phyloP scores from a whole-genome alignment of 2,329 filamentous ascomycete species.

The Xylaria arbuscula region DNA sequence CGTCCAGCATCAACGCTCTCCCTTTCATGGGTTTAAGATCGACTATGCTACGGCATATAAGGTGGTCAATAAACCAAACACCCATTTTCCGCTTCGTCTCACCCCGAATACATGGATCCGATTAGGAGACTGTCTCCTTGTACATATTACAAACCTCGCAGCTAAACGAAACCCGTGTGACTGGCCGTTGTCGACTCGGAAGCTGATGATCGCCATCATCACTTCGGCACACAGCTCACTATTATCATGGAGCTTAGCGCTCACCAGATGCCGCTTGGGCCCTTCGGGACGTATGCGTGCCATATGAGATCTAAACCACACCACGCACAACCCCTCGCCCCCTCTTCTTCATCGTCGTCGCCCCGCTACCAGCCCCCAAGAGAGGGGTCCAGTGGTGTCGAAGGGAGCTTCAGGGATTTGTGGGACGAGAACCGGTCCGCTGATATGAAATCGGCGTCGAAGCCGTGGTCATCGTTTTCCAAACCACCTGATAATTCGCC shows the following conservation, averaged over 20 bases:
- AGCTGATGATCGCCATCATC: slow-evolving; percentile 17
- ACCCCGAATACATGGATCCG: slow-evolving; percentile 30
- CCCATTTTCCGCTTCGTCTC: background rate
- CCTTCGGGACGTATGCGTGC: slow-evolving; percentile 39
- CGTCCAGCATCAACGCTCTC: slow-evolving; percentile 6
- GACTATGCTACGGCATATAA: slow-evolving; percentile 27
- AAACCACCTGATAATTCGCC: background rate
- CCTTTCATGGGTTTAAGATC: slow-evolving; percentile 8
- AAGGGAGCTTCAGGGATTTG: slow-evolving; percentile 1
- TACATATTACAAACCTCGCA: slow-evolving; percentile 10
- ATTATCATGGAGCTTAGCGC: slow-evolving; percentile 40
- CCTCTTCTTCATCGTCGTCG: slow-evolving; percentile 32
- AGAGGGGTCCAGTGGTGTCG: slow-evolving; percentile 21
- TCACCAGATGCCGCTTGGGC: slow-evolving; percentile 38
- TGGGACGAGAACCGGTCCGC: slow-evolving; percentile 2
- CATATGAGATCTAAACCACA: slow-evolving; percentile 33
- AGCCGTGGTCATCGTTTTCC: slow-evolving; percentile 1
- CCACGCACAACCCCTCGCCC: slow-evolving; percentile 33
- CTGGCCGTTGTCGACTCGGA: background rate
- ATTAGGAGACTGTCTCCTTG: slow-evolving; percentile 24
- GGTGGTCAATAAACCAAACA: slow-evolving; percentile 11
- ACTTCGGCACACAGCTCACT: slow-evolving; percentile 18
- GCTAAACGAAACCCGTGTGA: background rate
- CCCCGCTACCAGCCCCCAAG: slow-evolving; percentile 28
- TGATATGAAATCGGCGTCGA: slow-evolving; percentile 9